Conservation (phyloP, 495 filamentous ascomycete species). For the Letharia columbiana region DNA sequence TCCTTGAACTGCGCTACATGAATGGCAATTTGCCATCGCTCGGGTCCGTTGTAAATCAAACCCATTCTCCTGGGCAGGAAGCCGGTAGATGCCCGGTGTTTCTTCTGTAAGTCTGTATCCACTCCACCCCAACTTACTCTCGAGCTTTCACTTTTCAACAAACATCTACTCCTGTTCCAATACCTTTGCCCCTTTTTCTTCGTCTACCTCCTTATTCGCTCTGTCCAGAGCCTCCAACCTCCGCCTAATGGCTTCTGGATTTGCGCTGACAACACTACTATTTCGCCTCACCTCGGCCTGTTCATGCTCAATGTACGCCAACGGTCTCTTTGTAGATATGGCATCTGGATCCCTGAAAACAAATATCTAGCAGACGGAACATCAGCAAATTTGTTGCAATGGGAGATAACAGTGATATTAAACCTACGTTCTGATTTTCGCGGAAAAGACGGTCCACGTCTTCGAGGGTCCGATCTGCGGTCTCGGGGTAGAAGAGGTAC, state of each 20-base stretch:
- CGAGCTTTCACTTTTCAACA: not conserved
- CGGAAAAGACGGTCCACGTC: constrained; percentile 43
- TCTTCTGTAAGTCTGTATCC: not conserved
- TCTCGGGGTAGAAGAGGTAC: constrained; percentile 60
- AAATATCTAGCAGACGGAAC: constrained; percentile 22
- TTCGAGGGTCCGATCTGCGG: constrained; percentile 43
- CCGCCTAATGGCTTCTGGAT: constrained; percentile 22
- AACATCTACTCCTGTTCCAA: constrained; percentile 22
- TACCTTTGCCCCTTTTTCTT: constrained; percentile 20
- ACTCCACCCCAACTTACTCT: not conserved
- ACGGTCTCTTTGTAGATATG: constrained; percentile 32
- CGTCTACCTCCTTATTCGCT: constrained; percentile 22
- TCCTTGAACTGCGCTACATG: not conserved
- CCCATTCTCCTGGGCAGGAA: not conserved
- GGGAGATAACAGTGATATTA: not conserved
- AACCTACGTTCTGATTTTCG: constrained; percentile 25
- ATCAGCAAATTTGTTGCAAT: not conserved
- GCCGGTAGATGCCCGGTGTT: no score
- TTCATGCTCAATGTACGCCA: constrained; percentile 32
- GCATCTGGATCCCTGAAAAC: constrained; percentile 36
- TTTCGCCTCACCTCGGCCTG: constrained; percentile 30
- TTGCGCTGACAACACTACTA: constrained; percentile 24
- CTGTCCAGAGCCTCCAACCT: constrained; percentile 20
- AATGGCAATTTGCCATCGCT: not conserved
- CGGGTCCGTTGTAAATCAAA: not conserved